Conservation (phyloP, 805 yeast species). For the Wickerhamiella domercqiae region DNA sequence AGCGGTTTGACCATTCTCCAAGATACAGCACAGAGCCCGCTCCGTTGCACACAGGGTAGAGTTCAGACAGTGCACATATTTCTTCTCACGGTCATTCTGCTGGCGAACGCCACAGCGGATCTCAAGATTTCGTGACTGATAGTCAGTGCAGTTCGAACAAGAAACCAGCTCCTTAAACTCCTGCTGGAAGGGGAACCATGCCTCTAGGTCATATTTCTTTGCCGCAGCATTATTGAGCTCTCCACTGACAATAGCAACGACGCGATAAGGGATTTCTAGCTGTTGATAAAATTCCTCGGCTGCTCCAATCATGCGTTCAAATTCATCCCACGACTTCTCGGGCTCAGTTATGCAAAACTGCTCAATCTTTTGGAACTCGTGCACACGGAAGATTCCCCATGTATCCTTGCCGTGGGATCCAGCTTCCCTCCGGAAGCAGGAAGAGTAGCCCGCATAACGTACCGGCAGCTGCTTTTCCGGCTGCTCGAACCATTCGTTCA, state of each 20-base stretch:
- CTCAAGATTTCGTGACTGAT: conserved; percentile 96
- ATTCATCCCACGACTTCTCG: conserved; percentile 94
- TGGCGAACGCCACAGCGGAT: conserved; percentile 97
- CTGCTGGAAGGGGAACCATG: conserved; percentile 99
- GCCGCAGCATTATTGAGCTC: conserved; percentile 99
- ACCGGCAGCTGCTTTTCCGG: conserved; percentile 94
- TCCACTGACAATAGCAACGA: conserved; percentile 95
- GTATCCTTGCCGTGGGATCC: conserved; percentile 99
- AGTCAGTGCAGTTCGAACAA: conserved; percentile 98
- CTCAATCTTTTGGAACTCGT: conserved; percentile 95
- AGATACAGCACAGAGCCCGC: conserved; percentile 92
- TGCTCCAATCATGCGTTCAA: conserved; percentile 81
- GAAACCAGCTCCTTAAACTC: conserved; percentile 97
- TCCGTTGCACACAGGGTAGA: conserved; percentile 95
- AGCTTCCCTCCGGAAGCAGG: conserved; percentile 99
- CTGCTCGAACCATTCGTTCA: conserved; percentile 95
- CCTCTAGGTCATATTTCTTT: conserved; percentile 95
- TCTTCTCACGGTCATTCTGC: conserved; percentile 88
- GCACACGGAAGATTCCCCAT: conserved; percentile 99
- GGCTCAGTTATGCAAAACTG: conserved; percentile 95
- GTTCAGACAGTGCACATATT: conserved; percentile 95
- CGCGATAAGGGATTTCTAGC: conserved; percentile 86
- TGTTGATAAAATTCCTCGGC: conserved; percentile 90
- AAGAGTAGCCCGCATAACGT: conserved; percentile 93
- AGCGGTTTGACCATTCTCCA: conserved; percentile 96